Percentiles rank a stretch among this genome's conserved stretches.
phyloP scores from a whole-genome alignment of 106 monocot genomes.

The Apostasia shenzhenica region DNA sequence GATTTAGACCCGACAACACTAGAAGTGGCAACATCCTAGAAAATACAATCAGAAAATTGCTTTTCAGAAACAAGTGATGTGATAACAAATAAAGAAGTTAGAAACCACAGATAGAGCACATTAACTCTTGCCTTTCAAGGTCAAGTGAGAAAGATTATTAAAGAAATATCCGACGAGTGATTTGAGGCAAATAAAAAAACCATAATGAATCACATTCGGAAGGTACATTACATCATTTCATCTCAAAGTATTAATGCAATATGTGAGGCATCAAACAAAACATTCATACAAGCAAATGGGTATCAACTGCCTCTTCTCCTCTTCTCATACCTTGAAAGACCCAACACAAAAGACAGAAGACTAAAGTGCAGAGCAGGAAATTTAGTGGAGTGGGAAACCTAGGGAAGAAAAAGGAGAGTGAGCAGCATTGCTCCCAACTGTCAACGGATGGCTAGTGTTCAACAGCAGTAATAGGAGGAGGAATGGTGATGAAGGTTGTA shows the following conservation, averaged over 20 bases:
- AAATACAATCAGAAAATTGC: not conserved
- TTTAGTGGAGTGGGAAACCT: too few species aligned
- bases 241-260: not conserved
- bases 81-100: not conserved
- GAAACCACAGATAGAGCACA: not conserved
- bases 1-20: constrained; percentile 76
- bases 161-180: too few species aligned
- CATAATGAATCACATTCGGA: not conserved
- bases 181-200: not conserved
- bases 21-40: constrained; percentile 74
- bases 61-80: not conserved
- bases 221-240: not conserved
- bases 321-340: too few species aligned
- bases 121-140: not conserved
- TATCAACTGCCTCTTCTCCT: not conserved
- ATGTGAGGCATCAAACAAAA: not conserved
- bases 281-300: not conserved
- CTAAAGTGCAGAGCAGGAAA: too few species aligned
- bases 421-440: too few species aligned
- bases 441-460: too few species aligned
- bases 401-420: too few species aligned
- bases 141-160: not conserved
- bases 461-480: too few species aligned
- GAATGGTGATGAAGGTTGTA: too few species aligned
- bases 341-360: too few species aligned